These are phyloP conservation scores for Laguncularia racemosa DNA, from an alignment of 345 rosid genomes.

Conservation along the genomic window DNA sequence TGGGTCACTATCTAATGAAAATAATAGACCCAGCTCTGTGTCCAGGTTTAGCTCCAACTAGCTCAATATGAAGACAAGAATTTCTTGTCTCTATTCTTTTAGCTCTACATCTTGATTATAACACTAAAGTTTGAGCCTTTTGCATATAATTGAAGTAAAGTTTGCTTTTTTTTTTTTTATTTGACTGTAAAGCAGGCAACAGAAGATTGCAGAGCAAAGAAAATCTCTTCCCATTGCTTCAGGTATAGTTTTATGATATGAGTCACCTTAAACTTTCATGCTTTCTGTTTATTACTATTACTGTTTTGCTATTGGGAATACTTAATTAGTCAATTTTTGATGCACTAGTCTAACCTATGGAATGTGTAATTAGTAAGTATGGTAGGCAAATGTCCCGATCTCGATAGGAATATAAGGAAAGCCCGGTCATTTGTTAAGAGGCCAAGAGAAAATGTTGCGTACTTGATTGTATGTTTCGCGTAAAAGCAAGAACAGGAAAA, in stretches of 20 bases:
- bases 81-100: not conserved
- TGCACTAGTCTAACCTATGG: not conserved
- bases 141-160: not conserved
- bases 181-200: conserved; percentile 28
- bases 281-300: not conserved
- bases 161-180: no score
- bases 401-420: no score
- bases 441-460: not conserved
- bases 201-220: conserved; percentile 47
- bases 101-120: no score
- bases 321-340: not conserved
- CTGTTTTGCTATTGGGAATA: not conserved
- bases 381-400: no score
- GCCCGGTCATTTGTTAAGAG: no score
- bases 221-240: conserved; percentile 85
- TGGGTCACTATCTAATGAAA: conserved; percentile 10
- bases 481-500: no score
- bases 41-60: conserved; percentile 18
- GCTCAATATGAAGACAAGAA: not conserved
- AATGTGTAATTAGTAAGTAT: no score
- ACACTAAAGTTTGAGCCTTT: no score
- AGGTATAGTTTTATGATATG: conserved; percentile 23
- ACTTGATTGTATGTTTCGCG: not conserved
- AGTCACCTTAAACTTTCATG: not conserved
- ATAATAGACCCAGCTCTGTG: conserved; percentile 18